Evolutionary conservation across 164 flowering plant genomes (phyloP).

Genomic region (Chloranthus sessilifolius): DNA sequence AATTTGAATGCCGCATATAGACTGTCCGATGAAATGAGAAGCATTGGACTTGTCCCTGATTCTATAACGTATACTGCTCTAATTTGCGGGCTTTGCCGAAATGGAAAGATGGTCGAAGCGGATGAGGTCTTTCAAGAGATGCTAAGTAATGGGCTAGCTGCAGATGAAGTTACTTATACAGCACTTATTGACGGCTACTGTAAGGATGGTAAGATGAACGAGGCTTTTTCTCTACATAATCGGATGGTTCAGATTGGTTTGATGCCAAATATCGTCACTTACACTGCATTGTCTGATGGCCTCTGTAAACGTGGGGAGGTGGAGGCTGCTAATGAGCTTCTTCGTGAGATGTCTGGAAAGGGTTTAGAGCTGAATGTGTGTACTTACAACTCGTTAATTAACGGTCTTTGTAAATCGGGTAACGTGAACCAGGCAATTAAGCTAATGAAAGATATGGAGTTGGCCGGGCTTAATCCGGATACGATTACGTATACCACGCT

Average conservation of each 20-base stretch:
- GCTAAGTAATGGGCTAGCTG: constrained; percentile 33
- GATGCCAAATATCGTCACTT: constrained; percentile 28
- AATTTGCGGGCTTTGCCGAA: constrained; percentile 47
- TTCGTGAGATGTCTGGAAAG: constrained; percentile 27
- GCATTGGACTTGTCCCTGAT: constrained; percentile 31
- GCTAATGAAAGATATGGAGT: constrained; percentile 30
- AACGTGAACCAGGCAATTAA: constrained; percentile 25
- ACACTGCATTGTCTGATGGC: constrained; percentile 29
- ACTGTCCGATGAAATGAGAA: constrained; percentile 41
- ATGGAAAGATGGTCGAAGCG: constrained; percentile 45
- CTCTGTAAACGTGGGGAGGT: constrained; percentile 29
- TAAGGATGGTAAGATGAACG: constrained; percentile 23
- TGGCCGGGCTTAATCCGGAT: constrained; percentile 24
- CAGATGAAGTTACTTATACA: constrained; percentile 30
- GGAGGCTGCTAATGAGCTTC: constrained; percentile 33
- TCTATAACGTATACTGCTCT: constrained; percentile 42
- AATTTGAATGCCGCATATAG: constrained; percentile 36
- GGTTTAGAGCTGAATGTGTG: constrained; percentile 24
- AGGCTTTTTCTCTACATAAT: constrained; percentile 29
- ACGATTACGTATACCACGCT: constrained; percentile 28
- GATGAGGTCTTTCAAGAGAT: constrained; percentile 41
- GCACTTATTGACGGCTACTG: constrained; percentile 33
- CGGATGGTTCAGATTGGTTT: constrained; percentile 23
- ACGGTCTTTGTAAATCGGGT: constrained; percentile 32
- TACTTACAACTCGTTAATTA: constrained; percentile 28